Percentiles rank a stretch among this genome's conserved stretches.
Conservation (phyloP, 2,329 filamentous ascomycete species). For the Pestalotiopsis sp. region DNA sequence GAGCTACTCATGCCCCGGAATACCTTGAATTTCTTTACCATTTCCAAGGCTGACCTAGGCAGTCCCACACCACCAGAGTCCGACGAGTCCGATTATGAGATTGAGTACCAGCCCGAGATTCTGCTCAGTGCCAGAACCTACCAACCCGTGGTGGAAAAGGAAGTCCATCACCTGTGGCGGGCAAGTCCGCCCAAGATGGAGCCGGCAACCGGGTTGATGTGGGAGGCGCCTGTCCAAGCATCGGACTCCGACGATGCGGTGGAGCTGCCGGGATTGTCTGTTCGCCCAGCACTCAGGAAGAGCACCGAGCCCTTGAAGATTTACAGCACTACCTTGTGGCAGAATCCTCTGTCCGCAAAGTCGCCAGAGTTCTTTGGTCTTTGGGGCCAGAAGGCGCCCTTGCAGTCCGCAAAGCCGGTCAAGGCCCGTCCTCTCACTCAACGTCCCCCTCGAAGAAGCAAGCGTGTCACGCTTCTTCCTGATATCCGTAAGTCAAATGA, state of each 20-base stretch:
- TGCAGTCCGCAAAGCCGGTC: slow-evolving; percentile 20
- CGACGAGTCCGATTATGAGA: slow-evolving; percentile 46
- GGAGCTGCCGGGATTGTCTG: slow-evolving; percentile 32
- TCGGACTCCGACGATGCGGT: slow-evolving; percentile 2
- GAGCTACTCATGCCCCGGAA: slow-evolving; percentile 38
- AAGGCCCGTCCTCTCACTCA: slow-evolving; percentile 48
- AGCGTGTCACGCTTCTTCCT: slow-evolving; percentile 60
- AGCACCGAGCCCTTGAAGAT: slow-evolving; percentile 35
- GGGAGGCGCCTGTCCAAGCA: slow-evolving; percentile 18
- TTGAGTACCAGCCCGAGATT: slow-evolving; percentile 21
- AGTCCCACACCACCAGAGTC: slow-evolving; percentile 60
- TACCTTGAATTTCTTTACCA: slow-evolving; percentile 40
- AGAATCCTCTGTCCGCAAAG: slow-evolving; percentile 23
- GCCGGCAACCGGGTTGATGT: slow-evolving; percentile 21
- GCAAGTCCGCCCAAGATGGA: slow-evolving; percentile 15
- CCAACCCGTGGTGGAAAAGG: slow-evolving; percentile 7
- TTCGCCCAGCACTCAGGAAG: slow-evolving; percentile 40
- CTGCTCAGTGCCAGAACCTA: slow-evolving; percentile 13
- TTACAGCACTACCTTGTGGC: slow-evolving; percentile 42
- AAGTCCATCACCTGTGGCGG: slow-evolving; percentile 24
- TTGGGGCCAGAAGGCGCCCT: slow-evolving; percentile 25
- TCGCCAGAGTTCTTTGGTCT: slow-evolving; percentile 17
- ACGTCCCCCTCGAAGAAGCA: slow-evolving; percentile 56
- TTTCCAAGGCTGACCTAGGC: slow-evolving; percentile 43
- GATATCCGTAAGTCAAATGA: slow-evolving; percentile 47